These are phyloP conservation scores for Dothidotthia symphoricarpi DNA, from an alignment of 2,329 filamentous ascomycete species.

Conservation along the genomic window DNA sequence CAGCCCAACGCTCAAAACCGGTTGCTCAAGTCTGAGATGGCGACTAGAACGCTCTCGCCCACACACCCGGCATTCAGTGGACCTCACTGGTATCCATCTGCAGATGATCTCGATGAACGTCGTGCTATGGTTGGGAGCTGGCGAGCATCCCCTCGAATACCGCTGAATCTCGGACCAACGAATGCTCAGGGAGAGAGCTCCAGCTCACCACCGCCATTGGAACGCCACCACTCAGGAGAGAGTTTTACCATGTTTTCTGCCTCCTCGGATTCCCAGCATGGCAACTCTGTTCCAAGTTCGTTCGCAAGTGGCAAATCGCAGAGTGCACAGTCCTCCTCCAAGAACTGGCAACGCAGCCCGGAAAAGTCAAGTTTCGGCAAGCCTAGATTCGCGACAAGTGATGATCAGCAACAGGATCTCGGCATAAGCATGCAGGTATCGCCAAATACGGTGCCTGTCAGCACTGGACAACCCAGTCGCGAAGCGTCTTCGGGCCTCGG, in stretches of 20 bases:
- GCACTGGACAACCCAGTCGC: slow-evolving; percentile 2
- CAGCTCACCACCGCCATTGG: slow-evolving; percentile 35
- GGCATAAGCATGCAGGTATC: slow-evolving; percentile 27
- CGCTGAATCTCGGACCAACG: slow-evolving; percentile 51
- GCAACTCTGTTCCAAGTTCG: slow-evolving; percentile 54
- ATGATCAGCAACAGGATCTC: slow-evolving; percentile 10
- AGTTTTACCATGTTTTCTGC: slow-evolving; percentile 64
- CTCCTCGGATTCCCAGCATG: slow-evolving; percentile 57
- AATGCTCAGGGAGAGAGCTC: slow-evolving; percentile 38
- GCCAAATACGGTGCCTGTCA: slow-evolving; percentile 29
- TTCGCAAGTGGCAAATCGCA: slow-evolving; percentile 42
- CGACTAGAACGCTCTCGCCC: slow-evolving; percentile 10
- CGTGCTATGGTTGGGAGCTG: slow-evolving; percentile 46
- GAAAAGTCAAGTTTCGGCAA: slow-evolving; percentile 38
- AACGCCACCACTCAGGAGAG: slow-evolving; percentile 59
- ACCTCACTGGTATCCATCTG: slow-evolving; percentile 36
- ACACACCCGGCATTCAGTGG: slow-evolving; percentile 25
- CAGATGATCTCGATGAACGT: slow-evolving; percentile 39
- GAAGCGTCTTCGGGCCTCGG: slow-evolving; percentile 5
- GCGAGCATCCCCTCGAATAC: slow-evolving; percentile 50
- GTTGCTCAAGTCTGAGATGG: slow-evolving; percentile 1
- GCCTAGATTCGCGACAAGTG: slow-evolving; percentile 4
- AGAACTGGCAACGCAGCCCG: slow-evolving; percentile 26
- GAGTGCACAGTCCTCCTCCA: slow-evolving; percentile 26
- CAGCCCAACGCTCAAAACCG: slow-evolving; percentile 8